Base-by-base conservation (phyloP, 164 flowering plant species). In the Paratinospora sagittata region DNA sequence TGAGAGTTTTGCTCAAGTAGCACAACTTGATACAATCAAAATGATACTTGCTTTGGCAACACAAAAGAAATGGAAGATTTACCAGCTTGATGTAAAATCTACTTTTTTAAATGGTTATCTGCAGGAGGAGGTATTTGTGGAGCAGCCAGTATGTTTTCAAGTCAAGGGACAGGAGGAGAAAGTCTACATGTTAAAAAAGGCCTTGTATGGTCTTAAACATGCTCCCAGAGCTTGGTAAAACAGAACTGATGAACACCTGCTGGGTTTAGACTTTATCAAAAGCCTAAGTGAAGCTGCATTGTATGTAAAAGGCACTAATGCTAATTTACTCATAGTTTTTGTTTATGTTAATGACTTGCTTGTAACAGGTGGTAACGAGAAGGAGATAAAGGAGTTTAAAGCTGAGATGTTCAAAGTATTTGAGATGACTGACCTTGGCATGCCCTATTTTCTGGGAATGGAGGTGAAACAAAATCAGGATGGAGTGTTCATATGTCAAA, bases 1-100 rank as follows among this genome's bases (percentile, higher is more conserved):
- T 47, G 52, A 10, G 39, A 36, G 19, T n/a, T 60, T n/a, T 67
- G 70, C 70, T 8, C 70, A 58, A 16, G 60, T 67, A 26, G 10
- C 71, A 0, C 62, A 43, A 6, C 17, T 49, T 21, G 71, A 69
- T 27, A 69, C 63, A 0, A 37, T 69, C 13, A 47, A 16, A 10
- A 10, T 47, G 0, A 2, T 47, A 47, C 52, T 47, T 10, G 52
- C 52, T 16, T 10, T 47, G 13, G 3, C 17, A 10, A 16, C 52
- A 47, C 52, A 47, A 10, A 47, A 47, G 52, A 47, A 16, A 11
- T 47, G 52, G 52, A 47, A 47, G 17, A 16, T 47, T 2, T 47
- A 47, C 17, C 17, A 6, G 17, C 52, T 47, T 2, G 52, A 47
- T 47, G 52, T 47, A 10, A 47, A 47, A 16, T 47, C 13, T 47